phyloP scores from a whole-genome alignment of 345 rosid genomes.

The Eucalyptus viminalis region DNA sequence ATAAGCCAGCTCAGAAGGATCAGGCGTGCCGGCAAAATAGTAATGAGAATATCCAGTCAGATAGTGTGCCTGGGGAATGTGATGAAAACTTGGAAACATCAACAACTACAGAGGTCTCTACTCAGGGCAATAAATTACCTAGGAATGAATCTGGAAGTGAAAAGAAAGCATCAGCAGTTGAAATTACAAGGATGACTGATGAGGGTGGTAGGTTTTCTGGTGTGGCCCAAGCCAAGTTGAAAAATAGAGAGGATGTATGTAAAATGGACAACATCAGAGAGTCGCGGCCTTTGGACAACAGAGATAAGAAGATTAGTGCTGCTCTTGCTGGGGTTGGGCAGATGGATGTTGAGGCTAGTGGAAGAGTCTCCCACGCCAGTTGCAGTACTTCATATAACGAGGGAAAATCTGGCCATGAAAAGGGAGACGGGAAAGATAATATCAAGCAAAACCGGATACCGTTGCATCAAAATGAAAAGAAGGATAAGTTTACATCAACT shows the following conservation, averaged over 20 bases:
- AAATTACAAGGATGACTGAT: background rate
- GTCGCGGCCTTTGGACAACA: background rate
- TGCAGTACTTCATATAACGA: slow-evolving; percentile 15
- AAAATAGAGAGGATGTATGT: background rate
- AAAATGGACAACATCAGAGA: background rate
- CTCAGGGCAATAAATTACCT: slow-evolving; percentile 2
- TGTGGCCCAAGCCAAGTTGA: background rate
- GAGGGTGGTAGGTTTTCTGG: slow-evolving; percentile 2
- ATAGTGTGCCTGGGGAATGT: background rate
- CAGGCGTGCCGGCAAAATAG: slow-evolving; percentile 3
- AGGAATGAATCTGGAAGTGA: slow-evolving; percentile 3
- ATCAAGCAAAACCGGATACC: slow-evolving; percentile 2
- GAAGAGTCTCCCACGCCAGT: background rate
- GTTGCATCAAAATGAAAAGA: slow-evolving; percentile 18
- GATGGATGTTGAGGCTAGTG: slow-evolving; percentile 11
- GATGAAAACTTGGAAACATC: background rate
- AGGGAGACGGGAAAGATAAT: slow-evolving; percentile 13
- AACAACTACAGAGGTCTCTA: slow-evolving; percentile 7
- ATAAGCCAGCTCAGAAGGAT: slow-evolving; percentile 3
- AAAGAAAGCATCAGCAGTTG: slow-evolving; percentile 12
- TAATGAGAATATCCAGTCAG: background rate
- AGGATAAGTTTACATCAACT: slow-evolving; percentile 22
- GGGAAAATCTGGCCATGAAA: slow-evolving; percentile 11
- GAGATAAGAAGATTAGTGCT: background rate
- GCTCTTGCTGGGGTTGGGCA: slow-evolving; percentile 6